These are phyloP conservation scores for Luffa aegyptiaca DNA, from an alignment of 306 rosid genomes.

Conservation along the genomic window DNA sequence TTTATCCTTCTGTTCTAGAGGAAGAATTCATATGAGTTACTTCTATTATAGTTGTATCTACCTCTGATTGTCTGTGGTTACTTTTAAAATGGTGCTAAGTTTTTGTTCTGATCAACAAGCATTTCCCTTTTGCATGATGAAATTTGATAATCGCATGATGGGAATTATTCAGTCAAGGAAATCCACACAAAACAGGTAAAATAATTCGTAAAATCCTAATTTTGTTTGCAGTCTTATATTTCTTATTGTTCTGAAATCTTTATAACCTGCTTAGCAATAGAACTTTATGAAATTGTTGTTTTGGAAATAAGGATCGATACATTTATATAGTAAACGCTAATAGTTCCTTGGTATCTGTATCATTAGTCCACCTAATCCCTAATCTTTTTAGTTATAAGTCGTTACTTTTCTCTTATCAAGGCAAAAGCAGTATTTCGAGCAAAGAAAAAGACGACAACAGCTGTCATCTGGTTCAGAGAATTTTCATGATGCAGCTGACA, in stretches of 20 bases:
- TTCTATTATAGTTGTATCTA: background rate
- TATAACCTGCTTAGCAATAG: background rate
- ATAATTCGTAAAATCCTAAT: background rate
- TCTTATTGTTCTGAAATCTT: background rate
- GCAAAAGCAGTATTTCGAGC: constrained; percentile 94
- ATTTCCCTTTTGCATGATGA: constrained; percentile 30
- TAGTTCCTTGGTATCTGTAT: background rate
- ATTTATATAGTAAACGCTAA: background rate
- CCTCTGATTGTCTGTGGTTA: background rate
- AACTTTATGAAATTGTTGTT: background rate
- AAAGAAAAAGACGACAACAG: constrained; percentile 64
- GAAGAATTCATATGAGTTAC: background rate
- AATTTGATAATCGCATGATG: constrained; percentile 17
- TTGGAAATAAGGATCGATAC: background rate
- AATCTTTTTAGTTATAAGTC: background rate
- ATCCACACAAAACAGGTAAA: constrained; percentile 67
- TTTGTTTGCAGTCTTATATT: background rate
- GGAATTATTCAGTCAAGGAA: constrained; percentile 56
- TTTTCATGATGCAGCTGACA: constrained; percentile 20
- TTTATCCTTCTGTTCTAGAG: background rate
- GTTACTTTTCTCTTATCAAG: constrained; percentile 25
- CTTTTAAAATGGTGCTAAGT: background rate
- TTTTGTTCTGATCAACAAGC: constrained; percentile 24
- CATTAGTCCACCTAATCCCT: background rate
- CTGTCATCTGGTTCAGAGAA: constrained; percentile 36